Percentiles rank a stretch among this genome's conserved stretches.
phyloP scores from a whole-genome alignment of 2,329 filamentous ascomycete genomes.

The Tothia fuscella region DNA sequence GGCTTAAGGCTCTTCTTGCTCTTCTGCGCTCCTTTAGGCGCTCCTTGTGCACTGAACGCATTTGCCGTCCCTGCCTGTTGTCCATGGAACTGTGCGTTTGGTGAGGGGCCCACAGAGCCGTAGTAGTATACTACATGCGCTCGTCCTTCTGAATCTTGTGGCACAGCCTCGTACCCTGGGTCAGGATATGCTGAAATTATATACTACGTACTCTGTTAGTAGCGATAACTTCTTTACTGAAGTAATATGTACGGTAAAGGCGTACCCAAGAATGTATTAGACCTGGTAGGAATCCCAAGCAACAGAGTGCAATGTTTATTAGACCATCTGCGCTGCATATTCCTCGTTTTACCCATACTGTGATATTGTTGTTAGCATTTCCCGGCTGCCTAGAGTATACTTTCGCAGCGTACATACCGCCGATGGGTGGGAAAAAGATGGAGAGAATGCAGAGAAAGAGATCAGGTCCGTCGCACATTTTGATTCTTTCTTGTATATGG shows the following conservation, averaged over 20 bases:
- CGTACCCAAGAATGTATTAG: constrained; percentile 68
- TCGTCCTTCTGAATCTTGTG: background rate
- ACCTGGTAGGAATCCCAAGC: constrained; percentile 53
- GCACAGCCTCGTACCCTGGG: constrained; percentile 13
- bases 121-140: constrained; percentile 4
- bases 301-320: constrained; percentile 87
- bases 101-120: constrained; percentile 2
- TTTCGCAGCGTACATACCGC: constrained; percentile 39
- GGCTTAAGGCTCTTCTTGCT: constrained; percentile 16
- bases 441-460: constrained; percentile 49
- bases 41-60: constrained; percentile 16
- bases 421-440: constrained; percentile 48
- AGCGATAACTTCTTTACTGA: no score
- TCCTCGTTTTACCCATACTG: constrained; percentile 94
- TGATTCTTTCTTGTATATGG: no score
- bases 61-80: constrained; percentile 25
- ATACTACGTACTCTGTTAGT: constrained; percentile 42
- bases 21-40: constrained; percentile 14
- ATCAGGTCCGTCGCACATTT: constrained; percentile 46
- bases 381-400: constrained; percentile 12
- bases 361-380: constrained; percentile 7
- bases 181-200: constrained; percentile 90
- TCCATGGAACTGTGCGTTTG: constrained; percentile 27
- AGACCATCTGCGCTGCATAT: constrained; percentile 85
- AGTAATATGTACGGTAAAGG: background rate